phyloP scores from a whole-genome alignment of 2,329 filamentous ascomycete genomes.

The Teratosphaeria zuluensis region DNA sequence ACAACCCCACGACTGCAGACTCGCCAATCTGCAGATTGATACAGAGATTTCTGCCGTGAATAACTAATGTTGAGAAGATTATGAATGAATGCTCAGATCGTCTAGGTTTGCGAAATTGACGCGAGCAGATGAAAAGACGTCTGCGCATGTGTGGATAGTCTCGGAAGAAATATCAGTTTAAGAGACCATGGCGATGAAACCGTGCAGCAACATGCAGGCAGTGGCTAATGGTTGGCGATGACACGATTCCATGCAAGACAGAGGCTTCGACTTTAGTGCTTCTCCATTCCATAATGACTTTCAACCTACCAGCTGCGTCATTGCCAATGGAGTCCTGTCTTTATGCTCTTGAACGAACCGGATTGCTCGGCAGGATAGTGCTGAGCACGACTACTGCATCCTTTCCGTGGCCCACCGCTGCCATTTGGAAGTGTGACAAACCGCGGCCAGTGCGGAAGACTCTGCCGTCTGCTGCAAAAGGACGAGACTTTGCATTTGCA shows the following conservation, averaged over 20 bases:
- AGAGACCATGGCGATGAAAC: not conserved
- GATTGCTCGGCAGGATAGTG: not conserved
- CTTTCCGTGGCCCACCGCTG: not conserved
- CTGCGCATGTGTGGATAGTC: not conserved
- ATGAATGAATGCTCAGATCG: too few relatives aligned
- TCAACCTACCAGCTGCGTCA: not conserved
- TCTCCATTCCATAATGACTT: not conserved
- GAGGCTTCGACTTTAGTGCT: not conserved
- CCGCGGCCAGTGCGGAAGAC: not conserved
- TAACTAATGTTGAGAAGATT: too few relatives aligned
- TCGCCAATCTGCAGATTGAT: not conserved
- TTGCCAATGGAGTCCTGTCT: not conserved
- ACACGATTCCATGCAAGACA: not conserved
- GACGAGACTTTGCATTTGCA: not conserved
- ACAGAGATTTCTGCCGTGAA: too few relatives aligned
- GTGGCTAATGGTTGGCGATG: not conserved
- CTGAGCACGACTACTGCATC: not conserved
- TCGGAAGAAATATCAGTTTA: not conserved
- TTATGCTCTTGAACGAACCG: not conserved
- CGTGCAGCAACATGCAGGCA: not conserved
- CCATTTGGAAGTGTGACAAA: not conserved
- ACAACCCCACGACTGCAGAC: not conserved
- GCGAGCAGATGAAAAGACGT: not conserved
- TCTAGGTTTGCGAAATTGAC: too few relatives aligned
- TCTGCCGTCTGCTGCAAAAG: not conserved